These are phyloP conservation scores for Cyclotella sp. DNA, from an alignment of 108 stramenopile species.

Conservation along the genomic window DNA sequence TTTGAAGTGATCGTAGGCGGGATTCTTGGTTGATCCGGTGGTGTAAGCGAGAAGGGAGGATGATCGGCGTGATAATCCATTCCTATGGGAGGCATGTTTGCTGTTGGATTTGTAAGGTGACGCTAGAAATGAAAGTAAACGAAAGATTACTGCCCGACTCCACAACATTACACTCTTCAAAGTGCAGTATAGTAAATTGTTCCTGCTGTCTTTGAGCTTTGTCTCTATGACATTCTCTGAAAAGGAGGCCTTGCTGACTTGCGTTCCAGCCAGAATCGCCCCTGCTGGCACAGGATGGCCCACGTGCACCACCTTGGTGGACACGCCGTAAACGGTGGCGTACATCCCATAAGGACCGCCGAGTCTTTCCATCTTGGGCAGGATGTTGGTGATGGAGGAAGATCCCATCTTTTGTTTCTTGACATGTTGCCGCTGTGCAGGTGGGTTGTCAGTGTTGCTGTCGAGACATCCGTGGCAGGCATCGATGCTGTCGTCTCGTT, in stretches of 20 bases:
- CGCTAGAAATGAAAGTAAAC: not conserved
- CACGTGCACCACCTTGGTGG: slow-evolving; percentile 86
- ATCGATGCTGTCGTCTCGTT: not conserved
- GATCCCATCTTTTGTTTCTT: slow-evolving; percentile 60
- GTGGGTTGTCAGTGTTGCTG: not conserved
- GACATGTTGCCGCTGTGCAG: not conserved
- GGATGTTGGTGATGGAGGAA: slow-evolving; percentile 80
- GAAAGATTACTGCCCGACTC: not conserved
- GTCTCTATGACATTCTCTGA: too few species aligned
- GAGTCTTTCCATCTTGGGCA: slow-evolving; percentile 86
- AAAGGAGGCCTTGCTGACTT: slow-evolving; percentile 8
- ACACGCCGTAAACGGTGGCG: slow-evolving; percentile 91
- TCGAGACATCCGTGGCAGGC: too few species aligned
- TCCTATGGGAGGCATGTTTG: not conserved
- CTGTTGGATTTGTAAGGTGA: not conserved
- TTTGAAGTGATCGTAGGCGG: slow-evolving; percentile 93
- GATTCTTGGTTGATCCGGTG: slow-evolving; percentile 79
- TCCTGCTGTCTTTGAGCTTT: too few species aligned
- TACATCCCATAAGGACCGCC: slow-evolving; percentile 93
- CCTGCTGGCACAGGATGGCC: slow-evolving; percentile 88
- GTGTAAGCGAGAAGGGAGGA: slow-evolving; percentile 27
- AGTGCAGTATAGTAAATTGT: too few species aligned
- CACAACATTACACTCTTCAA: too few species aligned
- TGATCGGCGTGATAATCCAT: slow-evolving; percentile 5
- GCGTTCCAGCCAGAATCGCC: slow-evolving; percentile 56